phyloP scores from a whole-genome alignment of 2,329 filamentous ascomycete genomes.

The Thyridium curvatum region DNA sequence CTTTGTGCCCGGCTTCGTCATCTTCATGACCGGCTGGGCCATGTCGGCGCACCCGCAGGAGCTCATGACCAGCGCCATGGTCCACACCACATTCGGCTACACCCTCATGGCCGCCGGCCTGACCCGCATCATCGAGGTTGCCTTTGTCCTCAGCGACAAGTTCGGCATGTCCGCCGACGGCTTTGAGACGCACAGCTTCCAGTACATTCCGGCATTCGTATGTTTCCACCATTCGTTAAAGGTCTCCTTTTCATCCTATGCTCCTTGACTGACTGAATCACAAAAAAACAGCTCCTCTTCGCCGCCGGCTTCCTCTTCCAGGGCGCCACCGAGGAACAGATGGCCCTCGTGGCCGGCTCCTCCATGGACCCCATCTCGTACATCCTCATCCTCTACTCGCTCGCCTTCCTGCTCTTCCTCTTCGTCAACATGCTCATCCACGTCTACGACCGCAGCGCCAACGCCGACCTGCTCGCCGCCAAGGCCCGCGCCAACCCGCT shows the following conservation, averaged over 20 bases:
- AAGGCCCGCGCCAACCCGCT: conserved; percentile 18
- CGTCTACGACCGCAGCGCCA: conserved; percentile 64
- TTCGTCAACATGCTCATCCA: conserved; percentile 82
- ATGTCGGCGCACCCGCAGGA: conserved; percentile 91
- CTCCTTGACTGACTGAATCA: conserved; percentile 6
- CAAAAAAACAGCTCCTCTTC: conserved; percentile 64
- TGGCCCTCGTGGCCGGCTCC: conserved; percentile 67
- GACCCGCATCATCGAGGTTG: conserved; percentile 82
- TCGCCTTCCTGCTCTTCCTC: conserved; percentile 86
- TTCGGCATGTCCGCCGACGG: conserved; percentile 60
- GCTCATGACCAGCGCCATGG: conserved; percentile 76
- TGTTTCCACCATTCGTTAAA: too few species aligned
- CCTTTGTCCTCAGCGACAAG: conserved; percentile 76
- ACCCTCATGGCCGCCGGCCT: conserved; percentile 87
- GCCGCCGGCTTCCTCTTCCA: conserved; percentile 95
- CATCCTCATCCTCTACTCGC: conserved; percentile 82
- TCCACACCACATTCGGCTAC: conserved; percentile 87
- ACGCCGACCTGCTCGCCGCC: conserved; percentile 20
- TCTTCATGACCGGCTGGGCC: conserved; percentile 87
- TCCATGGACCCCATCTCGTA: conserved; percentile 87
- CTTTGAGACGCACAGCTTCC: conserved; percentile 58
- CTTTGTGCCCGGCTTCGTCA: conserved; percentile 85
- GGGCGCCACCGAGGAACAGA: conserved; percentile 95
- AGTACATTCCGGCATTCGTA: conserved; percentile 48
- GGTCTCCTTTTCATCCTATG: not conserved